phyloP scores from a whole-genome alignment of 257 asterid species.

The Echites panduratus region DNA sequence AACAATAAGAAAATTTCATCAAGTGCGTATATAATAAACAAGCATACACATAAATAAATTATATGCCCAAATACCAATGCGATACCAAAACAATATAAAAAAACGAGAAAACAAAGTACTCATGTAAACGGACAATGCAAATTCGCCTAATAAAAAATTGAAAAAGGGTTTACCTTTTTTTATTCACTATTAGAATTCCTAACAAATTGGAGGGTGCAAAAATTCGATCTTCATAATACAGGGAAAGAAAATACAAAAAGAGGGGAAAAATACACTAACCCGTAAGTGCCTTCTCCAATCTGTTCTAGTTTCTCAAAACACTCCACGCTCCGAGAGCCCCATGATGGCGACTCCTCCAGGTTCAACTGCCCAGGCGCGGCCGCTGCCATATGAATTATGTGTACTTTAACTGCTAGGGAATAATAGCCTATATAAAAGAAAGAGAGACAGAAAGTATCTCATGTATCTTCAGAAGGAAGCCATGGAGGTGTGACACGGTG shows the following conservation, averaged over 20 bases:
- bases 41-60: neutral
- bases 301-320: conserved; percentile 93
- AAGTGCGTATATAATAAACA: neutral
- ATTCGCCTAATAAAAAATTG: neutral
- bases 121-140: conserved; percentile 1
- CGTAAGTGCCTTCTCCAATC: conserved; percentile 98
- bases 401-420: neutral
- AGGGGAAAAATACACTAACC: conserved; percentile 25
- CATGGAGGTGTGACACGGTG: neutral
- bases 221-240: neutral
- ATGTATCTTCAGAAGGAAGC: neutral
- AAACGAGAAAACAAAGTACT: neutral
- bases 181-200: too few relatives aligned
- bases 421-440: too few relatives aligned
- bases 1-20: neutral
- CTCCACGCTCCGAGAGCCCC: conserved; percentile 96
- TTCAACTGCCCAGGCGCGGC: conserved; percentile 53
- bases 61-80: neutral
- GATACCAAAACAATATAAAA: neutral
- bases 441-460: neutral
- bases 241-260: neutral
- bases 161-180: neutral
- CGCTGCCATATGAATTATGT: conserved; percentile 33
- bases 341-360: conserved; percentile 73
- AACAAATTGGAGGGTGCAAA: neutral